phyloP scores from a whole-genome alignment of 768 basidiomycete genomes.

The Leccinum incarnatum region DNA sequence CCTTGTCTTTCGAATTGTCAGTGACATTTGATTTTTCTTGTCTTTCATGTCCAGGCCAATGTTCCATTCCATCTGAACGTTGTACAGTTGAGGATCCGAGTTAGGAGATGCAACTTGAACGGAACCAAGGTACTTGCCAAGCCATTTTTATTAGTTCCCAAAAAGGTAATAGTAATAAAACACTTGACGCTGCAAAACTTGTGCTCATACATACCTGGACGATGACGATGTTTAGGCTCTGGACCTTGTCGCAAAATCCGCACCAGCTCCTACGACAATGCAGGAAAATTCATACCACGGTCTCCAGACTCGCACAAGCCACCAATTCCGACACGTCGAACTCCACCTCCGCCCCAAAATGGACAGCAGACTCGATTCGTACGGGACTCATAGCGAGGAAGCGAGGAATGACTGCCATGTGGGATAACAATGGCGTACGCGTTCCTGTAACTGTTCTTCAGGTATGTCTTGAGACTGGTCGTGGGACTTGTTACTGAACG shows the following conservation, averaged over 20 bases:
- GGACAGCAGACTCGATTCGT: conserved; percentile 82
- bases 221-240: conserved; percentile 59
- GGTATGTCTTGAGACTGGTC: conserved; percentile 44
- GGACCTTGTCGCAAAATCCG: conserved; percentile 43
- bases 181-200: conserved; percentile 2
- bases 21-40: conserved; percentile 20
- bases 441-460: conserved; percentile 94
- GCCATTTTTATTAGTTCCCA: conserved; percentile 1
- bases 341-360: conserved; percentile 47
- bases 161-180: conserved; percentile 18
- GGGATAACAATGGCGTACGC: conserved; percentile 85
- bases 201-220: conserved; percentile 17
- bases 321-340: conserved; percentile 17
- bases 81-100: background rate
- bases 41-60: conserved; percentile 61
- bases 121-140: conserved; percentile 21
- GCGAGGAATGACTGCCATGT: conserved; percentile 92
- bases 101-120: conserved; percentile 19
- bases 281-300: conserved; percentile 47
- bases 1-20: conserved; percentile 20
- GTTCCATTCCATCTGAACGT: conserved; percentile 68
- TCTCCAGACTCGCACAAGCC: conserved; percentile 30
- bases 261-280: conserved; percentile 31
- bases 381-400: conserved; percentile 94
- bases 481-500: conserved; percentile 11